Evolutionary conservation across 805 yeast species (phyloP).

Genomic region (Teunomyces tritomae): DNA sequence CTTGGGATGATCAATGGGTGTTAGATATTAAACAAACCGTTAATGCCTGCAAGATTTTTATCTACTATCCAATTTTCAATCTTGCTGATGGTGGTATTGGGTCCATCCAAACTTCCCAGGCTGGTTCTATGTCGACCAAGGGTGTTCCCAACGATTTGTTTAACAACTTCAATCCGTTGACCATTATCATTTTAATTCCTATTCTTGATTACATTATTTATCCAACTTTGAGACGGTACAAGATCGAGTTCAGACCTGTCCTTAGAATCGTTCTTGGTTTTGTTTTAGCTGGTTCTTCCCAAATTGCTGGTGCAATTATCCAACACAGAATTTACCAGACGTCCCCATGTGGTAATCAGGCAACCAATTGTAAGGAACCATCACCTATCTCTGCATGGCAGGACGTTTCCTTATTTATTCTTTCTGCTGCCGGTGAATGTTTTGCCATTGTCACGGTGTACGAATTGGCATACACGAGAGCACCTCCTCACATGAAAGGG

Average conservation of each 20-base stretch:
- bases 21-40: constrained; percentile 44
- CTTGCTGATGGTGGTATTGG: constrained; percentile 51
- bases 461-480: constrained; percentile 52
- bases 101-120: constrained; percentile 48
- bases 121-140: constrained; percentile 50
- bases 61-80: constrained; percentile 38
- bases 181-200: constrained; percentile 52
- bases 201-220: constrained; percentile 47
- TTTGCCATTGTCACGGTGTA: constrained; percentile 51
- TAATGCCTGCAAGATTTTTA: constrained; percentile 44
- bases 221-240: constrained; percentile 43
- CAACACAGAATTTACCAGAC: constrained; percentile 48
- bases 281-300: constrained; percentile 44
- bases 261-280: constrained; percentile 49
- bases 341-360: constrained; percentile 51
- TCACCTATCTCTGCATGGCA: constrained; percentile 34
- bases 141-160: constrained; percentile 59
- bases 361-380: constrained; percentile 33
- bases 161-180: constrained; percentile 52
- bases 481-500: constrained; percentile 51
- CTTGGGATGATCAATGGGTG: constrained; percentile 48
- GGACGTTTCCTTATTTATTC: constrained; percentile 28
- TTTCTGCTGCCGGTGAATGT: constrained; percentile 53
- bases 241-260: constrained; percentile 42
- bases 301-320: constrained; percentile 49